phyloP scores from a whole-genome alignment of 2,329 filamentous ascomycete species.

The Penicillium hesseltinei region DNA sequence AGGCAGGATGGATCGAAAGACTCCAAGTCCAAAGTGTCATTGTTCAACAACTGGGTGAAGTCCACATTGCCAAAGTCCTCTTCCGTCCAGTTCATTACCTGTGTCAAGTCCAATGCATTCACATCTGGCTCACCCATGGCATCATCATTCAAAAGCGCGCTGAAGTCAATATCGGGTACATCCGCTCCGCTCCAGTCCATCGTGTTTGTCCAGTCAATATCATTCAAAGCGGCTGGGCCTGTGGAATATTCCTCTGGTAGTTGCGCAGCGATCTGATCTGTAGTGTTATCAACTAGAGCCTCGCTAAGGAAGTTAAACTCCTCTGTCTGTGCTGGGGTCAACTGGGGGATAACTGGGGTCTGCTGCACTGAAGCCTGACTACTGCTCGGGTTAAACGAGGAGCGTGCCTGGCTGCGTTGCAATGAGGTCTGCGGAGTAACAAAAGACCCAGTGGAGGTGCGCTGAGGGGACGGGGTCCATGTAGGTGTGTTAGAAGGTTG shows the following conservation, averaged over 20 bases:
- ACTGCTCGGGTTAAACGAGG: not conserved
- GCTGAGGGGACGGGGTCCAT: not conserved
- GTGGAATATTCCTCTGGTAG: not conserved
- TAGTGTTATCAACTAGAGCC: not conserved
- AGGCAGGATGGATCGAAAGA: not conserved
- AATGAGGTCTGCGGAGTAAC: not conserved
- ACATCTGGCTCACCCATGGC: not conserved
- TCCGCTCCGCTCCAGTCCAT: not conserved
- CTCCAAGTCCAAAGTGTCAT: not conserved
- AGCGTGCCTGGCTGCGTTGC: not conserved
- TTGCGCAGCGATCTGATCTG: too few species aligned
- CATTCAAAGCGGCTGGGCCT: not conserved
- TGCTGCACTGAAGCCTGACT: not conserved
- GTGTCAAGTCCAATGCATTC: not conserved
- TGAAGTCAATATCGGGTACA: not conserved
- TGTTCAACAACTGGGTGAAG: not conserved
- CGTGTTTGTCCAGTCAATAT: not conserved
- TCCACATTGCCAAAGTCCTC: not conserved
- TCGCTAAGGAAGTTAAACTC: not conserved
- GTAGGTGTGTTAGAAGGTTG: not conserved
- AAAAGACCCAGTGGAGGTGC: not conserved
- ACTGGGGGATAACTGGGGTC: not conserved
- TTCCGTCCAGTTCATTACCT: not conserved
- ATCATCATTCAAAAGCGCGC: not conserved
- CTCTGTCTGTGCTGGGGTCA: not conserved